phyloP scores from a whole-genome alignment of 371 early-diverging fungal species.

The Mucor lusitanicus region DNA sequence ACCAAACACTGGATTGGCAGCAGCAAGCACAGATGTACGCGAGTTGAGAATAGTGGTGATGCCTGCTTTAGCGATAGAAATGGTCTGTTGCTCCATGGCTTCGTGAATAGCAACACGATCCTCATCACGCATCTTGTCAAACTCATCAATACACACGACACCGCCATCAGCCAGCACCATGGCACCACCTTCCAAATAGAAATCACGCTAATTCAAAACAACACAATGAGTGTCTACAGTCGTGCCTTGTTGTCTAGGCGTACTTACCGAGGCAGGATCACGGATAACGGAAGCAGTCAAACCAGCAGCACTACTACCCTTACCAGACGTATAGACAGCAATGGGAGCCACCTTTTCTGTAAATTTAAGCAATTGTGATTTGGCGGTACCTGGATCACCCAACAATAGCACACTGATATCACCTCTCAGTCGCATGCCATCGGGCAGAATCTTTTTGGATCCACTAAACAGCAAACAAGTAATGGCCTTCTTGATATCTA shows the following conservation, averaged over 20 bases:
- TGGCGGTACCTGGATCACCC: slow-evolving; percentile 99
- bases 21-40: slow-evolving; percentile 98
- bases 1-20: slow-evolving; percentile 99
- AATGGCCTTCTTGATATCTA: slow-evolving; percentile 98
- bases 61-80: slow-evolving; percentile 99
- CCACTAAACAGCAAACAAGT: slow-evolving; percentile 98
- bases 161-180: slow-evolving; percentile 99
- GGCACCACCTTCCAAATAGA: slow-evolving; percentile 99
- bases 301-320: slow-evolving; percentile 98
- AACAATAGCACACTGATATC: slow-evolving; percentile 99
- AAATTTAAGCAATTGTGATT: slow-evolving; percentile 99
- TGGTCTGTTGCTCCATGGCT: slow-evolving; percentile 99
- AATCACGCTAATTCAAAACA: slow-evolving; percentile 74
- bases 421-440: slow-evolving; percentile 97
- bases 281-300: slow-evolving; percentile 98
- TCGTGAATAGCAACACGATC: slow-evolving; percentile 99
- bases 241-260: background rate
- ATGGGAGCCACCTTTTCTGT: slow-evolving; percentile 97
- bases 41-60: slow-evolving; percentile 99
- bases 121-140: slow-evolving; percentile 99
- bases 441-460: slow-evolving; percentile 93
- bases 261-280: slow-evolving; percentile 76
- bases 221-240: background rate
- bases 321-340: slow-evolving; percentile 98
- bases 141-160: slow-evolving; percentile 99